Evolutionary conservation across 1,284 basidiomycete species (phyloP).

Genomic region (Golubevia sp.): DNA sequence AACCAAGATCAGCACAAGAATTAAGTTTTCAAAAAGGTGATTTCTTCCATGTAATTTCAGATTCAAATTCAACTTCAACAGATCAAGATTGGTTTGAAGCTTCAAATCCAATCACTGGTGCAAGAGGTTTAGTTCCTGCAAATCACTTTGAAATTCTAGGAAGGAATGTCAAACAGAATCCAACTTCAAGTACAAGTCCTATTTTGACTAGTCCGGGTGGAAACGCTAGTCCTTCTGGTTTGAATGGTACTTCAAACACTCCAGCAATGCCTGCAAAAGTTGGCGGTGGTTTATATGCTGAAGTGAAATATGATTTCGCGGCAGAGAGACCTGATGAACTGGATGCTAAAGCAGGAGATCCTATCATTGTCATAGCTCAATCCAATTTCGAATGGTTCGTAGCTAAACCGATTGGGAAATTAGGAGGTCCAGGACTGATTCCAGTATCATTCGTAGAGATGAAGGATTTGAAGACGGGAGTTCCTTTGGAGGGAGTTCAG

Average conservation of each 20-base stretch:
- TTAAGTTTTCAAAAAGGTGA: slow-evolving; percentile 92
- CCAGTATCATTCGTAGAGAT: slow-evolving; percentile 51
- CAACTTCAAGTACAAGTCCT: no score
- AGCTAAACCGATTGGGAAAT: slow-evolving; percentile 85
- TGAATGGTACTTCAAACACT: slow-evolving; percentile 21
- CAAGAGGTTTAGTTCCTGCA: slow-evolving; percentile 86
- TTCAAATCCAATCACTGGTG: slow-evolving; percentile 79
- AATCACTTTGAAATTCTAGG: slow-evolving; percentile 48
- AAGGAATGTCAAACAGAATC: slow-evolving; percentile 36
- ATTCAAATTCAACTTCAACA: no score
- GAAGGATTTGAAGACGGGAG: slow-evolving; percentile 72
- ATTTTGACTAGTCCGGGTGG: no score
- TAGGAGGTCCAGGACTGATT: slow-evolving; percentile 71
- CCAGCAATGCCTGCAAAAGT: slow-evolving; percentile 39
- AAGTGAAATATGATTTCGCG: slow-evolving; percentile 91
- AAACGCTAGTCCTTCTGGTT: background rate
- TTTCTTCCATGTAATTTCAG: slow-evolving; percentile 82
- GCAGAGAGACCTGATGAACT: slow-evolving; percentile 96
- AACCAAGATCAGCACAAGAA: slow-evolving; percentile 78
- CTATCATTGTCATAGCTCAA: slow-evolving; percentile 72
- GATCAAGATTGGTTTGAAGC: slow-evolving; percentile 63
- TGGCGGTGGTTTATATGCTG: slow-evolving; percentile 71
- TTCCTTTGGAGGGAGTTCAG: slow-evolving; percentile 69
- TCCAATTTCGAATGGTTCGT: slow-evolving; percentile 68
- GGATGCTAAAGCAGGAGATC: slow-evolving; percentile 88